A percentile compares a stretch with the other conserved stretches of the same genome.
phyloP scores from a whole-genome alignment of 169 alveolate species.

The Condylostoma magnum region DNA sequence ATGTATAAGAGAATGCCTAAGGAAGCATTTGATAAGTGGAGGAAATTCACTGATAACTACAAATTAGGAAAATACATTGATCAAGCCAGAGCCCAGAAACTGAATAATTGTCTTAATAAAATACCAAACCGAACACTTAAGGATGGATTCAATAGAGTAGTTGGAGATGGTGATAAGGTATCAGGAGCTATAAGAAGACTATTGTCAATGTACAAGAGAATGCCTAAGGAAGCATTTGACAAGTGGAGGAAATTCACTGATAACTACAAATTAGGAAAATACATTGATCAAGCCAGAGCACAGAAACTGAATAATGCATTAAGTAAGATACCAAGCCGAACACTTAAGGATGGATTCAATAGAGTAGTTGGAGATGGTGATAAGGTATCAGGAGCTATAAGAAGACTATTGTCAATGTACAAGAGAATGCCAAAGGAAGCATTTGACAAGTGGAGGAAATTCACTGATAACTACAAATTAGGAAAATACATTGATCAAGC shows the following conservation, averaged over 20 bases:
- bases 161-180: conserved; percentile 19
- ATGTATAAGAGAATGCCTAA: conserved; percentile 3
- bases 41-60: background rate
- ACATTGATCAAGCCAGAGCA: background rate
- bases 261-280: background rate
- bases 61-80: background rate
- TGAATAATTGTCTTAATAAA: conserved; percentile 3
- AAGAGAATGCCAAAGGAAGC: background rate
- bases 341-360: conserved; percentile 1
- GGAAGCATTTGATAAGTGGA: conserved; percentile 13
- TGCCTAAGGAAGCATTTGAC: background rate
- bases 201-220: background rate
- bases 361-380: conserved; percentile 27
- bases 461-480: background rate
- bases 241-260: background rate
- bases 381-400: background rate
- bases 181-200: background rate
- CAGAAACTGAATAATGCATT: background rate
- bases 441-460: background rate
- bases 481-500: background rate
- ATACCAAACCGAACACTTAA: conserved; percentile 3
- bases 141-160: conserved; percentile 7
- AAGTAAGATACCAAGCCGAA: background rate
- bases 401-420: background rate
- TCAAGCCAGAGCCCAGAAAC: background rate